These are phyloP conservation scores for Venturiaceae sp. DNA, from an alignment of 2,329 filamentous ascomycete species.

Conservation along the genomic window DNA sequence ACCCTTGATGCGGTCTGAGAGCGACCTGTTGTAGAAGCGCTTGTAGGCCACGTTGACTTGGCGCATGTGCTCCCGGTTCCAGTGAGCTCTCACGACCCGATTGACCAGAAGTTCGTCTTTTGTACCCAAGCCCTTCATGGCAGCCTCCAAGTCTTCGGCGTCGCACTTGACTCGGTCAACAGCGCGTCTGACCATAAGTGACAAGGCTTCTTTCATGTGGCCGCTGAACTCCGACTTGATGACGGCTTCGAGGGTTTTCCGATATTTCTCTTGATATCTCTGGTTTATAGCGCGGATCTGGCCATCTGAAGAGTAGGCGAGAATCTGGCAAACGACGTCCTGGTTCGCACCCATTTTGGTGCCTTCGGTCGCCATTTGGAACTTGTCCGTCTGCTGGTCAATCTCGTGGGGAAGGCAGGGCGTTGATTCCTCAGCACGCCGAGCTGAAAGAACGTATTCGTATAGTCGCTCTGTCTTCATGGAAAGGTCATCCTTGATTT, in stretches of 20 bases:
- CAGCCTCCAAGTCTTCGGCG: constrained; percentile 69
- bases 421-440: constrained; percentile 65
- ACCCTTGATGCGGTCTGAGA: constrained; percentile 61
- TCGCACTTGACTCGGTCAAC: constrained; percentile 77
- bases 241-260: constrained; percentile 58
- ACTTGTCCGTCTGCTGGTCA: constrained; percentile 7
- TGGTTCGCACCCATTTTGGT: constrained; percentile 62
- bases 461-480: constrained; percentile 83
- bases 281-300: constrained; percentile 76
- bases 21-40: constrained; percentile 56
- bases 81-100: constrained; percentile 71
- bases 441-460: constrained; percentile 66
- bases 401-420: constrained; percentile 51
- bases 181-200: constrained; percentile 69
- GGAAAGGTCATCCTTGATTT: constrained; percentile 70
- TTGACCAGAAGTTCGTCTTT: constrained; percentile 73
- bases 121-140: constrained; percentile 81
- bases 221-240: constrained; percentile 79
- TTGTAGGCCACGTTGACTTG: constrained; percentile 73
- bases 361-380: constrained; percentile 46
- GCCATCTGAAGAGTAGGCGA: constrained; percentile 65
- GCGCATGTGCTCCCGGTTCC: constrained; percentile 65
- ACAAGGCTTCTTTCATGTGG: constrained; percentile 80
- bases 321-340: constrained; percentile 66
- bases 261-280: constrained; percentile 65